These are phyloP conservation scores for Polyrhizophydium stewartii DNA, from an alignment of 371 early-diverging fungal species.

Conservation along the genomic window DNA sequence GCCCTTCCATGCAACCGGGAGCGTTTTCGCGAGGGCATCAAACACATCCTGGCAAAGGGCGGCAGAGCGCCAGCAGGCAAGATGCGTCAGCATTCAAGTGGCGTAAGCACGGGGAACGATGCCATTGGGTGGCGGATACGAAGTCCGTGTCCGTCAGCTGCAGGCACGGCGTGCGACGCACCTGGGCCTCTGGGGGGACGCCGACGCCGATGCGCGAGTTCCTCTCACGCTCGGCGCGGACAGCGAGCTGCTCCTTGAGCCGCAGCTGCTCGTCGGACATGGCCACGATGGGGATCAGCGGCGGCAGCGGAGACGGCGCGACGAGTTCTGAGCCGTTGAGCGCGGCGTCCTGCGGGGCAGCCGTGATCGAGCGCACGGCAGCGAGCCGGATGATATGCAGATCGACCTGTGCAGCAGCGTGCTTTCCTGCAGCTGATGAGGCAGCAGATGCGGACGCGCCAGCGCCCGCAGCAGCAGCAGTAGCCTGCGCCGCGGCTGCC, in stretches of 20 bases:
- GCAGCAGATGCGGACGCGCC: conserved; percentile 2
- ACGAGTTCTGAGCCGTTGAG: neutral
- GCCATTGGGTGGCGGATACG: too few relatives aligned
- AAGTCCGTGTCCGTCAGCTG: too few relatives aligned
- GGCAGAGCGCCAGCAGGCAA: neutral
- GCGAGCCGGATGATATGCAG: conserved; percentile 27
- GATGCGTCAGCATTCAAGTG: neutral
- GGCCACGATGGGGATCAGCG: conserved; percentile 17
- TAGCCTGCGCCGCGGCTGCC: conserved; percentile 1
- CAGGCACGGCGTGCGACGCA: conserved; percentile 5
- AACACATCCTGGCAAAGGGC: conserved; percentile 31
- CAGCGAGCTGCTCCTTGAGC: conserved; percentile 20
- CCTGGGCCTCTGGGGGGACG: conserved; percentile 35
- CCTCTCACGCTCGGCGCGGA: conserved; percentile 17
- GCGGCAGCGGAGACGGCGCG: conserved; percentile 6
- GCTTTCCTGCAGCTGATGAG: neutral
- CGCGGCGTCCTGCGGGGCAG: conserved; percentile 3
- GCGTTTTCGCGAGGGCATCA: conserved; percentile 41
- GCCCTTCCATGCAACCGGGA: conserved; percentile 34
- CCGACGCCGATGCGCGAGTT: conserved; percentile 30
- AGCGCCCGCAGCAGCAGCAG: conserved; percentile 4
- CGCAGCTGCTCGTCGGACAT: conserved; percentile 25
- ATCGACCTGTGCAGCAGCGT: conserved; percentile 9
- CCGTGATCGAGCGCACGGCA: conserved; percentile 14
- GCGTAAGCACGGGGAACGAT: too few relatives aligned